Base-by-base conservation (phyloP, 805 yeast species). In the Suhomyces pyralidae region DNA sequence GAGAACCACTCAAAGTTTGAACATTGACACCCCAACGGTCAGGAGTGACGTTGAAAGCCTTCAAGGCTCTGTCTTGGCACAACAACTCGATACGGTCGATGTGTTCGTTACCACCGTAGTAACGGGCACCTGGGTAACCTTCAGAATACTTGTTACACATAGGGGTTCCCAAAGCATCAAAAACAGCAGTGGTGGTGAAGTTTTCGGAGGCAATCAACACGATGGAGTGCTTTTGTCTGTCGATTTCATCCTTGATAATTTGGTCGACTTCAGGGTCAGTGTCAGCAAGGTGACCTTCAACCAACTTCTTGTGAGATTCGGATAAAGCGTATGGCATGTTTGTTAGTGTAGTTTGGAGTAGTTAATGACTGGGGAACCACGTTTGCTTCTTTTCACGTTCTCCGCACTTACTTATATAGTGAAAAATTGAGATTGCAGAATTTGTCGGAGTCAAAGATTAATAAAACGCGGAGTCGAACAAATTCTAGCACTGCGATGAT, bases 111-210 rank as follows among this genome's bases (percentile, higher is more conserved):
- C 99, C 99, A 72, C 99, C 99, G 70, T 93, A 93, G 79, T 93
- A 93, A 71, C 99, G 85, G 58, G 91, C 96, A 60, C 97, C 97
- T 42, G 99, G 99, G 75, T 93, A 93, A 58, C 98, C 98, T 75
- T 93, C 99, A 9, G 97, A 91, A 77, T 93, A 93, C 78, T 93
- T 93, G 82, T 93, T 93, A 73, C 89, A 92, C 97, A 93, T 90
- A 69, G 90, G 96, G 25, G 97, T 88, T 59, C 98, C 98, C 65
- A 93, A 80, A 48, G 90, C 83, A 69, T 93, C 97, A 83, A 93
- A 88, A 30, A 93, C 99, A 22, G 97, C 86, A 61, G 86, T 88
- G 48, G 97, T 88, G 52, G 99, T 93, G 81, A 92, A 93, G 75
- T 93, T 93, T 71, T 93, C 99, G 44, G 96, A 88, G 19, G 99